Evolutionary conservation across 2,329 filamentous ascomycete species (phyloP), one percentile per base, ranked within the genome.

Genomic region (Colletotrichum sidae): DNA sequence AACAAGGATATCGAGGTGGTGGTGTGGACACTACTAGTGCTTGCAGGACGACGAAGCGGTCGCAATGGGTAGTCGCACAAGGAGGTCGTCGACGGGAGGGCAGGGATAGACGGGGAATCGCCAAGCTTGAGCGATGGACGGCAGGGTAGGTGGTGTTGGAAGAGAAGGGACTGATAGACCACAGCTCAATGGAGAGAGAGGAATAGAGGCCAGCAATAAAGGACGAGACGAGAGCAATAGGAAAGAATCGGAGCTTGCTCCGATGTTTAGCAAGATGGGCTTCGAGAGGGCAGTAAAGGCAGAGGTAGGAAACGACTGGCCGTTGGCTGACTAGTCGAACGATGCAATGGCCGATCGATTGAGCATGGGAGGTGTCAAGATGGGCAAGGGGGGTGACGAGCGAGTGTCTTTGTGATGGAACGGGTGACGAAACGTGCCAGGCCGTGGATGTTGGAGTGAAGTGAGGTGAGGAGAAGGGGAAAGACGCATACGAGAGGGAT

Each of bases 1-100:
- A 17, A n/a, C 63, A 66, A 66, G 63, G 63, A 63, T 66, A 53
- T 37, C 49, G 35, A 47, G 52, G 58, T 57, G 47, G 57, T 61
- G 61, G 58, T 56, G 62, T 66, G 38, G 46, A 51, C 47, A 56
- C 63, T 56, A 42, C 34, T 37, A 63, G 42, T 57, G 59, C 47
- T 63, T 53, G 58, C 58, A 57, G 47, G 42, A 15, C 17, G 42
- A 62, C 49, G 58, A 47, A 38, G 50, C 55, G 17, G 49, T 38
- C n/a, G 37, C 37, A 62, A 34, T 55, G 42, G 25, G 44, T 25
- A 44, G 60, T 62, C 39, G 55, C 50, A 47, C 50, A 60, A 47
- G 50, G 49, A 49, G 44, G 25, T 25, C 10, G 45, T 56, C 47
- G 58, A 41, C 44, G 50, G 61, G 42, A 44, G 37, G 37, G 25